These are phyloP conservation scores for Cladosporium halotolerans DNA, from an alignment of 2,329 filamentous ascomycete genomes.

Conservation along the genomic window DNA sequence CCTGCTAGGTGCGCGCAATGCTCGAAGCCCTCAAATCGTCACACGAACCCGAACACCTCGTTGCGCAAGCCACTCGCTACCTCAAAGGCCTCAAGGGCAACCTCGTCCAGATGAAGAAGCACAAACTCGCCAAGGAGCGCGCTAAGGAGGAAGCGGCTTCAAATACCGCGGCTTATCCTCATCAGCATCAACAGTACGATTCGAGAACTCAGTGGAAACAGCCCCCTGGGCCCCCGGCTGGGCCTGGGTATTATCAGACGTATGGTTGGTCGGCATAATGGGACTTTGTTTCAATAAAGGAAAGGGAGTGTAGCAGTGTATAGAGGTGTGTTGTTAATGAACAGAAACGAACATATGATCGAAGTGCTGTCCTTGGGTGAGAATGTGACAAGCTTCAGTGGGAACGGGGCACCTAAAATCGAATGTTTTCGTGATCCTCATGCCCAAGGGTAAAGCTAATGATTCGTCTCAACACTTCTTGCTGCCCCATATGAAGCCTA, in stretches of 20 bases:
- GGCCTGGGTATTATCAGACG: not conserved
- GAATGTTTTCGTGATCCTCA: too few relatives aligned
- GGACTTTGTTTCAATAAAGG: too few relatives aligned
- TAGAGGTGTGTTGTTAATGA: too few relatives aligned
- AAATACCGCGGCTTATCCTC: not conserved
- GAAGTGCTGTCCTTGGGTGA: too few relatives aligned
- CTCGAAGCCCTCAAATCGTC: conserved; percentile 56
- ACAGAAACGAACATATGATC: too few relatives aligned
- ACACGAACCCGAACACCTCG: conserved; percentile 48
- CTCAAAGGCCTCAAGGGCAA: conserved; percentile 51
- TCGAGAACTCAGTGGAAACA: not conserved
- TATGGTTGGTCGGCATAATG: not conserved
- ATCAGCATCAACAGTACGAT: not conserved
- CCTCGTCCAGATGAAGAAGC: conserved; percentile 49
- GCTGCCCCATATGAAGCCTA: not conserved
- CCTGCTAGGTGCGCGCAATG: conserved; percentile 55
- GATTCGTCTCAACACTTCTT: too few relatives aligned
- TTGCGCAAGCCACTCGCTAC: conserved; percentile 52
- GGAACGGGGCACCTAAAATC: too few relatives aligned
- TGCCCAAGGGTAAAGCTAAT: too few relatives aligned
- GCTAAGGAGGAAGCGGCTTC: conserved; percentile 14
- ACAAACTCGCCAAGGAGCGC: conserved; percentile 27
- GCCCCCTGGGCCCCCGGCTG: not conserved
- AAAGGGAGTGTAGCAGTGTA: too few relatives aligned
- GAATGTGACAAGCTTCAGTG: too few relatives aligned